Conservation (phyloP, 2,329 filamentous ascomycete species). For the Neophaeococcomyces mojaviensis region DNA sequence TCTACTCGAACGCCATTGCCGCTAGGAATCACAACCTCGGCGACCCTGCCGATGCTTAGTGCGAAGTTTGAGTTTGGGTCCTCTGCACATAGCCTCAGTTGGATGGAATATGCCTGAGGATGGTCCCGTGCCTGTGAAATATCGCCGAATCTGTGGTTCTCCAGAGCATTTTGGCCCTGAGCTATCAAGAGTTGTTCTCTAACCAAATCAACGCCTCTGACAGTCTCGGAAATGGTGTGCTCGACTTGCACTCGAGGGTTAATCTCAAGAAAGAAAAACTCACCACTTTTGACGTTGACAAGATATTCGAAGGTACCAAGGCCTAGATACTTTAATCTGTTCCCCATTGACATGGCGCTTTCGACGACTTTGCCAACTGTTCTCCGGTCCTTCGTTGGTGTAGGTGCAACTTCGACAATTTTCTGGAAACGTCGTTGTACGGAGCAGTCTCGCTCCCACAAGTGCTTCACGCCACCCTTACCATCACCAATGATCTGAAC, state of each 20-base stretch:
- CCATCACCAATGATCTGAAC: conserved; percentile 55
- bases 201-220: conserved; percentile 49
- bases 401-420: conserved; percentile 52
- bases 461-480: conserved; percentile 43
- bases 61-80: conserved; percentile 47
- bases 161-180: conserved; percentile 39
- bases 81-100: conserved; percentile 52
- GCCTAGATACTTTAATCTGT: conserved; percentile 46
- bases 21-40: conserved; percentile 45
- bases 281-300: conserved; percentile 40
- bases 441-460: conserved; percentile 56
- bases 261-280: conserved; percentile 55
- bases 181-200: conserved; percentile 47
- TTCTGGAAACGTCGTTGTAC: conserved; percentile 56
- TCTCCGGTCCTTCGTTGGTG: conserved; percentile 39
- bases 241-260: conserved; percentile 57
- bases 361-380: conserved; percentile 46
- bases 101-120: conserved; percentile 43
- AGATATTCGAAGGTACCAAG: conserved; percentile 61
- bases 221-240: conserved; percentile 53
- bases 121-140: conserved; percentile 27
- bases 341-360: conserved; percentile 47
- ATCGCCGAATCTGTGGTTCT: conserved; percentile 29
- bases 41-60: conserved; percentile 54
- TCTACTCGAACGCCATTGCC: conserved; percentile 54